These are phyloP conservation scores for Salix koriyanagi DNA, from an alignment of 345 rosid species.

Conservation along the genomic window DNA sequence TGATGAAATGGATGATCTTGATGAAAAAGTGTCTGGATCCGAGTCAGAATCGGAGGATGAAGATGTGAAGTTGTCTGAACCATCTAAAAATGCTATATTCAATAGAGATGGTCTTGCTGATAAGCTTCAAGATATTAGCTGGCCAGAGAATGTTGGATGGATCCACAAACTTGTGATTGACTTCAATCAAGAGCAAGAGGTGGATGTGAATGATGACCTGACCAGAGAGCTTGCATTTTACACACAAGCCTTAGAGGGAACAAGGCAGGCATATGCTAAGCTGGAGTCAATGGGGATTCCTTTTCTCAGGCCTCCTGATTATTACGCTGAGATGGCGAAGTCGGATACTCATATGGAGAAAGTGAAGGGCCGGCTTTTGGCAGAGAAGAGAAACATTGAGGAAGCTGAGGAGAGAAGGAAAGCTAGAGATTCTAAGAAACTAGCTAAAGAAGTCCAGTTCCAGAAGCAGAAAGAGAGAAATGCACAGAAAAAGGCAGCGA, in stretches of 20 bases:
- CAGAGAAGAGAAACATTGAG: conserved; percentile 63
- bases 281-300: conserved; percentile 53
- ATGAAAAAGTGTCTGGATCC: conserved; percentile 34
- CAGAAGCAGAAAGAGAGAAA: conserved; percentile 75
- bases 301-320: conserved; percentile 76
- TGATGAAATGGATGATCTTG: conserved; percentile 38
- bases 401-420: conserved; percentile 91
- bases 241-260: conserved; percentile 75
- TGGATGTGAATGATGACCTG: conserved; percentile 87
- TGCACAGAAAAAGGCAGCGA: conserved; percentile 63
- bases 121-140: conserved; percentile 74
- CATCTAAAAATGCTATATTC: conserved; percentile 53
- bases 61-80: conserved; percentile 52
- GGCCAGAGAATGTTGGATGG: conserved; percentile 74
- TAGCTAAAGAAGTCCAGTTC: conserved; percentile 76
- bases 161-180: conserved; percentile 59
- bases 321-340: conserved; percentile 89
- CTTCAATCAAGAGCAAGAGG: conserved; percentile 57
- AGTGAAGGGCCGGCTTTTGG: conserved; percentile 66
- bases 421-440: conserved; percentile 70
- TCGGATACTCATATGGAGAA: conserved; percentile 75
- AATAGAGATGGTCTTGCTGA: conserved; percentile 64
- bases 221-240: conserved; percentile 68
- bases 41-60: conserved; percentile 57
- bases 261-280: conserved; percentile 58